phyloP scores from a whole-genome alignment of 2,329 filamentous ascomycete species.

The Exserohilum turcica region DNA sequence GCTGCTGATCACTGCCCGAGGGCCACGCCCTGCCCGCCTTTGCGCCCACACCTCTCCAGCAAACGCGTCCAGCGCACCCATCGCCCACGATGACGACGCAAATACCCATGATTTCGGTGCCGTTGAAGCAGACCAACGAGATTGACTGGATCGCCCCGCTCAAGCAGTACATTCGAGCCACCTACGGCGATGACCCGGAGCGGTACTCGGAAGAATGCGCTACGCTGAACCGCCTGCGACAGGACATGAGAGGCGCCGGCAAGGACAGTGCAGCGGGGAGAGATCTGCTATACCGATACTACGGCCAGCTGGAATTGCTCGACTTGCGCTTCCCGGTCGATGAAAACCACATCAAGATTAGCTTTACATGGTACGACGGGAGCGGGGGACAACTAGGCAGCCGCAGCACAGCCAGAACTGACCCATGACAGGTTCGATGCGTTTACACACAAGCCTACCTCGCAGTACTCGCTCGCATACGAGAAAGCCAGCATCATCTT shows the following conservation, averaged over 20 bases:
- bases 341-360: constrained; percentile 98
- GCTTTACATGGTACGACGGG: constrained; percentile 83
- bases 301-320: constrained; percentile 92
- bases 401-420: constrained; percentile 18
- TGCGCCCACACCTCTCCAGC: constrained; percentile 22
- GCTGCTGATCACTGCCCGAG: constrained; percentile 8
- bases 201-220: constrained; percentile 94
- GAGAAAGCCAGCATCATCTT: constrained; percentile 99
- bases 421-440: constrained; percentile 82
- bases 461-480: constrained; percentile 94
- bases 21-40: not conserved
- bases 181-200: constrained; percentile 95
- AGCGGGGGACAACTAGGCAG: not conserved
- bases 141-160: constrained; percentile 96
- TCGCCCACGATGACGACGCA: constrained; percentile 49
- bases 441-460: constrained; percentile 98
- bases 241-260: constrained; percentile 97
- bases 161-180: constrained; percentile 90
- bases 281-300: constrained; percentile 95
- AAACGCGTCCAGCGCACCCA: constrained; percentile 17
- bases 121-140: constrained; percentile 92
- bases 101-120: constrained; percentile 92
- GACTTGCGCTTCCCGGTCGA: constrained; percentile 96
- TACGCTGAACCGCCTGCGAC: constrained; percentile 89
- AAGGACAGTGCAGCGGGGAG: constrained; percentile 94